Evolutionary conservation across 1,139 yeast genomes (phyloP), one percentile per base, ranked within the genome.

Genomic region (Kurtzmaniella quercitrusa): DNA sequence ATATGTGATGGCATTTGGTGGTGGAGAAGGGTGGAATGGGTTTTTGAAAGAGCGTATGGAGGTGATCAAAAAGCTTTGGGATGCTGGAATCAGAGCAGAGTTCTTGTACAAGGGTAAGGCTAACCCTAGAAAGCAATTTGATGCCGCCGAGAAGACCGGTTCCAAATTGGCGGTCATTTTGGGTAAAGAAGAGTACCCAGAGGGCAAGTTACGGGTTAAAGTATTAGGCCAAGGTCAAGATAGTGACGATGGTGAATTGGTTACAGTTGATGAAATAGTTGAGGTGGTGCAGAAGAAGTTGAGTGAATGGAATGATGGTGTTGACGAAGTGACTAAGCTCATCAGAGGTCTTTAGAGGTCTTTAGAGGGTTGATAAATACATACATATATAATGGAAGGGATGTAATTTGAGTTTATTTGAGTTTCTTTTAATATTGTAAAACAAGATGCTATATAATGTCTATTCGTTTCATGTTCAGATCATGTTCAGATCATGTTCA

Each of bases 1-100:
- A 15, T 93, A 76, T 59, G 85, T 93, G 43, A 91, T 93, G 97
- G 98, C 98, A 1, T 90, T 93, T 60, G 98, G 98, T 53, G 97
- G 97, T 55, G 98, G 97, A 58, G 89, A 87, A 56, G 93, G 85
- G 49, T 91, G 97, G 96, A 82, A 77, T 49, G 98, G 98, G 10
- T 87, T 87, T 70, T 72, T 93, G 56, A 79, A 82, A 50, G 97
- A 93, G 69, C 84, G 98, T 70, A 89, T 93, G 96, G 59, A 75
- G 36, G 77, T 93, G 43, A 80, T 96, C 45, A 84, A 87, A 58
- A 66, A 72, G 55, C 76, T 93, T 54, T 93, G 98, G 98, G 73
- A 74, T 31, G 86, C 85, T 8, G 97, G 95, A 37, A 81, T 93
- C 53, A 94, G 88, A 61, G 75, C 95, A 37, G 98, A 93, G 68